Base-by-base conservation (phyloP, 306 rosid species). In the Cucumis sativus region DNA sequence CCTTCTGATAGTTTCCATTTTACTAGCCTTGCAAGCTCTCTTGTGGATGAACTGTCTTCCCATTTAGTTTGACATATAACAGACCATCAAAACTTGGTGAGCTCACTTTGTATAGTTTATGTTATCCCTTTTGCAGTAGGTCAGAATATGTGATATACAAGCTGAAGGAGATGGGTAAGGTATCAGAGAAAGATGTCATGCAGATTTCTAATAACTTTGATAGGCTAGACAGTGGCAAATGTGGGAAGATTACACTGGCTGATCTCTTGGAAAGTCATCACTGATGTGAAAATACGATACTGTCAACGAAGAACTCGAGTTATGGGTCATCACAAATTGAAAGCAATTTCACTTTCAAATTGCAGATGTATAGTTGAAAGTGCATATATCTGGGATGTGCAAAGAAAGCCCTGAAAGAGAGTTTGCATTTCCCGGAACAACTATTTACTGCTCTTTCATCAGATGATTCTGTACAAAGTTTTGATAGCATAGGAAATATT, bases 161-260 rank as follows among this genome's bases (percentile, higher is more conserved):
- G 87, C 99, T 96, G 54, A 92, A 96, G 87, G 98, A 96, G 92
- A 86, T 96, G 98, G 92, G 92, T 45, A 96, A 85, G 87, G 87
- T 92, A 56, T 70, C 91, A 2, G 91, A 92, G 82, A 96, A 91
- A 84, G 99, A 96, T 84, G 83, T 92, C 62, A 80, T 87, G 89
- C 88, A 79, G 88, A 77, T 96, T 62, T 72, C 92, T 80, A 64
- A 87, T 80, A 89, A 91, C 85, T 96, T 96, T 70, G 99, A 96
- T 72, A 84, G 84, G 86, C 82, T 96, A 80, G 96, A 96, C 80
- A 3, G 85, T 0, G 90, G 97, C 45, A 91, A 96, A 71, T 89
- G 93, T 30, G 99, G 99, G 77, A 89, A 91, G 84, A 88, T 92
- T 78, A 91, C 89, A 6, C 96, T 96, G 71, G 91, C 84, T 55